A percentile compares a stretch with the other conserved stretches of the same genome.
Conservation (phyloP, 73 alveolate genomes). For the Effrenium voratum region DNA sequence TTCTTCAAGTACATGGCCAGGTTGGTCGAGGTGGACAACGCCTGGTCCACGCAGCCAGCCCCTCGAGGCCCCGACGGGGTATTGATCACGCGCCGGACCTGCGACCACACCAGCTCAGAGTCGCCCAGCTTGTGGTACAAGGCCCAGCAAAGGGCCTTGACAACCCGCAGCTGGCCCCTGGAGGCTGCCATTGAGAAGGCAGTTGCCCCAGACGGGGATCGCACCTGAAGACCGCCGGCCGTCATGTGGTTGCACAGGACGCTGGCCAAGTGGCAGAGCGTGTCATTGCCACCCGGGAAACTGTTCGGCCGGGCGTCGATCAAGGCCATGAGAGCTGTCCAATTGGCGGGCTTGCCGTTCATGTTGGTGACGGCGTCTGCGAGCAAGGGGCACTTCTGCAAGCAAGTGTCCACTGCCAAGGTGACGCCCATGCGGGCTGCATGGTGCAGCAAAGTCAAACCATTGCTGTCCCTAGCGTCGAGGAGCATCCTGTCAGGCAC, state of each 20-base stretch:
- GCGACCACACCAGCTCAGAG: background rate
- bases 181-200: conserved; percentile 24
- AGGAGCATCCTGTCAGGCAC: background rate
- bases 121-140: conserved; percentile 15
- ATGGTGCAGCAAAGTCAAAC: conserved; percentile 7
- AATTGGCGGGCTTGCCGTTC: background rate
- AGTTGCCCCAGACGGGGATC: background rate
- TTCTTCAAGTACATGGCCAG: conserved; percentile 49
- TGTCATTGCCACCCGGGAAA: no score
- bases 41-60: conserved; percentile 21
- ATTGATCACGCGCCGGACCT: background rate
- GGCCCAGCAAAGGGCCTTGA: conserved; percentile 18
- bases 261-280: no score
- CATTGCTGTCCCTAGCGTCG: background rate
- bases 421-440: conserved; percentile 15
- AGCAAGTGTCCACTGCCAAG: background rate
- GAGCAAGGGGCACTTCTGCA: background rate
- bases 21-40: background rate
- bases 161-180: background rate
- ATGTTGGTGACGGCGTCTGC: background rate
- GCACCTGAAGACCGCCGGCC: background rate
- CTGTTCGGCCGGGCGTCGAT: conserved; percentile 42
- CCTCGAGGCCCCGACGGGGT: background rate
- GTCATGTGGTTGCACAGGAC: no score
- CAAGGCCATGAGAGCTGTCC: conserved; percentile 54